Conservation (phyloP, 495 filamentous ascomycete genomes). For the Penicillium arizonense region DNA sequence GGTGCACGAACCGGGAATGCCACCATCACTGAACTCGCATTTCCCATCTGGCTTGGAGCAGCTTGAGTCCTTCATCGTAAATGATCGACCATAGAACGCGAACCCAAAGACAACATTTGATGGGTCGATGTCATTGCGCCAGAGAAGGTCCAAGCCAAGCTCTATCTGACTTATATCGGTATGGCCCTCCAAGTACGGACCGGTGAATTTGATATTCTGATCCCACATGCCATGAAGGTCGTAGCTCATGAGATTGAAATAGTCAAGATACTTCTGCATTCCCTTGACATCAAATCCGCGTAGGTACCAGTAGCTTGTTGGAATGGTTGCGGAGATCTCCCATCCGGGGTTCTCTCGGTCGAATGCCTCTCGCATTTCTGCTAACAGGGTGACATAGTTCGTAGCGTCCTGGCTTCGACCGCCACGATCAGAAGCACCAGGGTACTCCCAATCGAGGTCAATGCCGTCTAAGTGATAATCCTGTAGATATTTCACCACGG, state of each 20-base stretch:
- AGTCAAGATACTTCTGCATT: conserved; percentile 42
- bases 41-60: conserved; percentile 31
- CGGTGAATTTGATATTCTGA: conserved; percentile 15
- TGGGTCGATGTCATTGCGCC: conserved; percentile 31
- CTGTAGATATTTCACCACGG: not conserved
- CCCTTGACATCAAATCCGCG: conserved; percentile 36
- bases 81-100: conserved; percentile 36
- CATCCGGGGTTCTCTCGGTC: not conserved
- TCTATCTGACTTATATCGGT: conserved; percentile 38
- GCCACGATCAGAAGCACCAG: not conserved
- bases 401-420: not conserved
- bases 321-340: not conserved
- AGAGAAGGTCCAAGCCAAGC: conserved; percentile 27
- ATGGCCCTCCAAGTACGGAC: conserved; percentile 20
- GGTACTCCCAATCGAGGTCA: not conserved
- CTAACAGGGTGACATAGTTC: not conserved
- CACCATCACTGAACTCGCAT: not conserved
- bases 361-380: not conserved
- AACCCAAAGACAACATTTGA: conserved; percentile 35
- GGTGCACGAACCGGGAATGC: not conserved
- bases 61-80: conserved; percentile 28
- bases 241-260: conserved; percentile 49
- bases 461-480: not conserved
- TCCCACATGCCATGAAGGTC: conserved; percentile 34
- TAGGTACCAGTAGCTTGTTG: conserved; percentile 36